A percentile compares a stretch with the other conserved stretches of the same genome.
phyloP scores from a whole-genome alignment of 371 early-diverging fungal genomes.

The Lichtheimia ramosa region DNA sequence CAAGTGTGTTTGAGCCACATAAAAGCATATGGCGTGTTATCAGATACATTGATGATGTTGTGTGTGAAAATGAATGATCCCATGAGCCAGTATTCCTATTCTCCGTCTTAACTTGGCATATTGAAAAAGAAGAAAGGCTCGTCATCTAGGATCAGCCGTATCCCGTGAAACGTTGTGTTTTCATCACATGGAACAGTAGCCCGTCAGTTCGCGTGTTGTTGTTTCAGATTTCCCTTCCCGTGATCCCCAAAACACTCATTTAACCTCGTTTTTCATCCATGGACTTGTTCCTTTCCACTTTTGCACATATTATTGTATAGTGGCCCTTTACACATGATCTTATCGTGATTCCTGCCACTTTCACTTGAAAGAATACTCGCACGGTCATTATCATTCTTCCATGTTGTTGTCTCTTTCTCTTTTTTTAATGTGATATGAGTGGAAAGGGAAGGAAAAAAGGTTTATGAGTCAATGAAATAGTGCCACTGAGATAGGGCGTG shows the following conservation, averaged over 20 bases:
- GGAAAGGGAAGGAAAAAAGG: too few relatives aligned
- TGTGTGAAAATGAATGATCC: too few relatives aligned
- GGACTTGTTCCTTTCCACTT: not conserved
- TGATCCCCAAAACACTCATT: not conserved
- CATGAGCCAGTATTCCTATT: too few relatives aligned
- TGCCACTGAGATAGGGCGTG: not conserved
- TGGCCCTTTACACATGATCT: not conserved
- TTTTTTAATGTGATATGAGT: not conserved
- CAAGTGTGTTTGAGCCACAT: too few relatives aligned
- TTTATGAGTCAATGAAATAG: not conserved
- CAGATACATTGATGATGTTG: too few relatives aligned
- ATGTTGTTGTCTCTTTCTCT: not conserved
- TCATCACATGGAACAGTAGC: too few relatives aligned
- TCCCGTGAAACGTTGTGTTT: too few relatives aligned
- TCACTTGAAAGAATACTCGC: not conserved
- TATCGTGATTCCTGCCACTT: not conserved
- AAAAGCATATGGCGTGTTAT: too few relatives aligned
- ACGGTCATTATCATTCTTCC: not conserved
- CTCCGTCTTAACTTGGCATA: too few relatives aligned
- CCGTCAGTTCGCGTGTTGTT: constrained; percentile 4
- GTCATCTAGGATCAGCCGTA: too few relatives aligned
- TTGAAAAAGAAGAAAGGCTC: too few relatives aligned
- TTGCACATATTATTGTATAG: not conserved
- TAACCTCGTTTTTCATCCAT: not conserved
- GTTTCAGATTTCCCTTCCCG: not conserved